Conservation (phyloP, 257 asterid species). For the Cordia subcordata region DNA sequence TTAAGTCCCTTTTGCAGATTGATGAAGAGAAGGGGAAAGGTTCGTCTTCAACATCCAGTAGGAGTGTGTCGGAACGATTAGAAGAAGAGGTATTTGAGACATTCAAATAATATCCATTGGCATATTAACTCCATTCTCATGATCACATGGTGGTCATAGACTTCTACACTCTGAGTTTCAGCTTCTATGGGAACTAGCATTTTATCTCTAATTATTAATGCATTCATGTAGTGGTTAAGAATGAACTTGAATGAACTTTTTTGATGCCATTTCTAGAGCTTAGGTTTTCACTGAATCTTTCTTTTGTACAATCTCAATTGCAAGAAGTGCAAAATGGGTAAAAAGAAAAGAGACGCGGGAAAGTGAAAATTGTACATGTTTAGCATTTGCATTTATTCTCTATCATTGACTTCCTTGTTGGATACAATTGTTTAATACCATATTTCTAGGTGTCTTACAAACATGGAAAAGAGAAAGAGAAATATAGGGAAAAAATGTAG, state of each 20-base stretch:
- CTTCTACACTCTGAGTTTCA: background rate
- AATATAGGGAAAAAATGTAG: too few relatives aligned
- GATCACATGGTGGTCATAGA: background rate
- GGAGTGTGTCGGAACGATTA: constrained; percentile 63
- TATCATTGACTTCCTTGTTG: too few relatives aligned
- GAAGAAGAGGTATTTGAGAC: constrained; percentile 68
- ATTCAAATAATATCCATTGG: background rate
- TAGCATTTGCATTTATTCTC: too few relatives aligned
- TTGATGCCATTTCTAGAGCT: background rate
- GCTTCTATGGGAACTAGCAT: background rate
- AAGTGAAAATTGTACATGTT: too few relatives aligned
- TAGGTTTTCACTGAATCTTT: background rate
- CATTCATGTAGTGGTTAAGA: background rate
- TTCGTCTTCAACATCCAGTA: constrained; percentile 49
- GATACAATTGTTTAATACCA: too few relatives aligned
- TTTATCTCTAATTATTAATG: background rate
- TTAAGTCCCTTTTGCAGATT: constrained; percentile 33
- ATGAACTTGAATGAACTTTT: background rate
- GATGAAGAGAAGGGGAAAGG: constrained; percentile 73
- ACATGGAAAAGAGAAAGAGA: too few relatives aligned
- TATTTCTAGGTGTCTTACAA: too few relatives aligned
- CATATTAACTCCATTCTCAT: background rate
- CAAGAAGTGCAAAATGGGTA: too few relatives aligned
- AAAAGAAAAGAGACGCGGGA: too few relatives aligned
- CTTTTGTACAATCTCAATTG: too few relatives aligned